A percentile compares a stretch with the other conserved stretches of the same genome.
Evolutionary conservation across 1,284 basidiomycete genomes (phyloP).

Genomic region (Irpex rosettiformis): DNA sequence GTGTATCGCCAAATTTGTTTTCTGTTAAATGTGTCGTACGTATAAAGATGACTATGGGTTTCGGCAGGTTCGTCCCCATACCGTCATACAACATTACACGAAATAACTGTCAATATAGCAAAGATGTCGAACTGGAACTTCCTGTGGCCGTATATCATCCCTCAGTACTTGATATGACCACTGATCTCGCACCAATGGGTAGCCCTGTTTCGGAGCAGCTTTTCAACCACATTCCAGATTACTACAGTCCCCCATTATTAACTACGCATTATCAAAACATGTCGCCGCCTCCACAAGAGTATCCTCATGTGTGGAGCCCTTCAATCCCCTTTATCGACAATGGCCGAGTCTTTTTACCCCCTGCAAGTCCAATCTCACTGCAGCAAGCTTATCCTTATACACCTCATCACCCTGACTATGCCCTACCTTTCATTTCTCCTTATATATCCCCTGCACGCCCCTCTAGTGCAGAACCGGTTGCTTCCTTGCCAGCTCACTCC

Average conservation of each 20-base stretch:
- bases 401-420: constrained; percentile 15
- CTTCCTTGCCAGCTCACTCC: constrained; percentile 25
- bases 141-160: constrained; percentile 67
- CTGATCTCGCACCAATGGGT: background rate
- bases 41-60: constrained; percentile 58
- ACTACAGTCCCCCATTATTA: constrained; percentile 23
- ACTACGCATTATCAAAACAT: constrained; percentile 23
- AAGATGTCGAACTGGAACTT: constrained; percentile 61
- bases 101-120: constrained; percentile 37
- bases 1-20: constrained; percentile 47
- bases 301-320: constrained; percentile 32
- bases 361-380: constrained; percentile 13
- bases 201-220: constrained; percentile 14
- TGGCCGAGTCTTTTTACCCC: constrained; percentile 48
- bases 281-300: constrained; percentile 30
- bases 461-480: constrained; percentile 34
- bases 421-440: constrained; percentile 10
- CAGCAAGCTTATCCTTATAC: constrained; percentile 10
- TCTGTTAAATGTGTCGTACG: constrained; percentile 55
- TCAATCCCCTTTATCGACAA: constrained; percentile 40
- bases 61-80: constrained; percentile 47
- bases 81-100: background rate
- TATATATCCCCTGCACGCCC: constrained; percentile 31
- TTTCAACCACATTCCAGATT: constrained; percentile 10
- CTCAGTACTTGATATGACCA: constrained; percentile 36